Conservation (phyloP, 2,329 filamentous ascomycete genomes). For the Alternaria arbusti region DNA sequence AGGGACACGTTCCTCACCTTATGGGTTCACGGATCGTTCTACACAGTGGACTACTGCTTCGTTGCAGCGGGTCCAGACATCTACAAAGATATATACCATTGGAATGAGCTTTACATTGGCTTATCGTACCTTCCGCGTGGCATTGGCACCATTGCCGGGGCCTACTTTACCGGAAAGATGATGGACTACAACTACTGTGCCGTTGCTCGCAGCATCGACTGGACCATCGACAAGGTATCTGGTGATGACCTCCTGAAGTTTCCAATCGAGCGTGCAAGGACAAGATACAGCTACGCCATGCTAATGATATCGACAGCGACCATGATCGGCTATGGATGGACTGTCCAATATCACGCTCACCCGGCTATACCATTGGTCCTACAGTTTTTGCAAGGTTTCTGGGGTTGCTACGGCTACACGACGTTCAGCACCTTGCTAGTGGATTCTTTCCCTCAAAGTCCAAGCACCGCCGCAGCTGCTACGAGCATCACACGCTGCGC, state of each 20-base stretch:
- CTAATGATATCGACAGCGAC: background rate
- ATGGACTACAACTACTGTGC: background rate
- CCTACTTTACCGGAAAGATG: background rate
- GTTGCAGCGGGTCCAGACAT: background rate
- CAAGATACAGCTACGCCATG: background rate
- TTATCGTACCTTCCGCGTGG: background rate
- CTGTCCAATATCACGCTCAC: background rate
- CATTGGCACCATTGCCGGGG: background rate
- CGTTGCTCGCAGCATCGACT: background rate
- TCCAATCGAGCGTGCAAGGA: background rate
- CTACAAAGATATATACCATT: background rate
- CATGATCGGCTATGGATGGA: background rate
- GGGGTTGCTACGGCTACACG: background rate
- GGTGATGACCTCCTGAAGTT: background rate
- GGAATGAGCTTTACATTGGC: background rate
- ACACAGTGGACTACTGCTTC: background rate
- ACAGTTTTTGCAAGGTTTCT: background rate
- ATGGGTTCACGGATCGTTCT: background rate
- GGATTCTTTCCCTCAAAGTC: background rate
- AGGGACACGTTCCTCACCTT: background rate
- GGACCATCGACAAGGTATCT: background rate
- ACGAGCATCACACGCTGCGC: background rate
- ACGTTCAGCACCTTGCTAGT: background rate
- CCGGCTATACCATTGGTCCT: background rate
- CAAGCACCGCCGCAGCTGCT: background rate